phyloP scores from a whole-genome alignment of 139 green algal species.

The Nannochloris sp. region DNA sequence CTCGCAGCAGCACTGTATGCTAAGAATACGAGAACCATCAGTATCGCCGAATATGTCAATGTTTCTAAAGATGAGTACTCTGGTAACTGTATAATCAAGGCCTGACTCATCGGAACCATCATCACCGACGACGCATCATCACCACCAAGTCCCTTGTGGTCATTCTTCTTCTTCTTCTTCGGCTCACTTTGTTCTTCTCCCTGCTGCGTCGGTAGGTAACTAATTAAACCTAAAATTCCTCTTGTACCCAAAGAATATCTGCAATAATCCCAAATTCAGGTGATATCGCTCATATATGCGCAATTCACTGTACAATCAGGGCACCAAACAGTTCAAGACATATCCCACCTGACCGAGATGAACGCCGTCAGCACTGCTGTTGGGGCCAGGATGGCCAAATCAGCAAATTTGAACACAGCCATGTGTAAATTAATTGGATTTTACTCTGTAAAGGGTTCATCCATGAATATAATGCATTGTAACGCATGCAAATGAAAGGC shows the following conservation, averaged over 20 bases:
- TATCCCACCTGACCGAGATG: neutral
- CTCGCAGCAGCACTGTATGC: neutral
- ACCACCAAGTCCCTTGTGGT: neutral
- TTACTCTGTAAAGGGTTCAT: no score
- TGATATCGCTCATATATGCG: neutral
- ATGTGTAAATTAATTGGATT: neutral
- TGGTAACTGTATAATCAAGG: no score
- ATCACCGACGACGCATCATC: neutral
- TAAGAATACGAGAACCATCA: neutral
- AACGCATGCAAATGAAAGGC: no score
- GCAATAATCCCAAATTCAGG: neutral
- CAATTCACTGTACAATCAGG: no score
- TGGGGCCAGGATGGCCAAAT: slow-evolving; percentile 1
- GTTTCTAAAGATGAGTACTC: no score
- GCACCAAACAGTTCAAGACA: no score
- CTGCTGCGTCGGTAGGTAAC: neutral
- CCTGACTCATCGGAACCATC: neutral
- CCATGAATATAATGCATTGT: no score
- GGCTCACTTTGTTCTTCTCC: neutral
- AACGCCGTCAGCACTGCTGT: neutral
- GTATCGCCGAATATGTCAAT: neutral
- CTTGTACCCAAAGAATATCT: neutral
- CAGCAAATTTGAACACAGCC: slow-evolving; percentile 1
- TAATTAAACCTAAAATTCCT: neutral
- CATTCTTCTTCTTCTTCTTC: neutral